phyloP scores from a whole-genome alignment of 345 rosid genomes.

The Orychophragmus violaceus region DNA sequence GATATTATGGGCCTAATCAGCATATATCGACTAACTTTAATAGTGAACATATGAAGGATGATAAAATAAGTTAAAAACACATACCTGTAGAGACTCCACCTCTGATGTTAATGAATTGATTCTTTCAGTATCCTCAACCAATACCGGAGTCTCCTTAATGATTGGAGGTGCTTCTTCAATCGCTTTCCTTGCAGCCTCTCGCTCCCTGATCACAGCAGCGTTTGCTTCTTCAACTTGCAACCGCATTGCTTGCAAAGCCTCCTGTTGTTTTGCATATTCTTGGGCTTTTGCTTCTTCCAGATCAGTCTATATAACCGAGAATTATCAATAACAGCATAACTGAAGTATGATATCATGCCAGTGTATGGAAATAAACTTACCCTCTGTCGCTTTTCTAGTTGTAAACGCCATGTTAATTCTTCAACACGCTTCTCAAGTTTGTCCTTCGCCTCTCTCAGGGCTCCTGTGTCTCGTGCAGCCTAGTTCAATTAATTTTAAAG shows the following conservation, averaged over 20 bases:
- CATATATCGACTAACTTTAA: background rate
- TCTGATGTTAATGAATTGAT: constrained; percentile 61
- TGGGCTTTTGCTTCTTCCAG: constrained; percentile 93
- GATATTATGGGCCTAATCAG: background rate
- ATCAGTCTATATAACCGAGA: constrained; percentile 52
- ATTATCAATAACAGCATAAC: background rate
- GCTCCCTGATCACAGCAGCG: constrained; percentile 63
- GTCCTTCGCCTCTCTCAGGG: constrained; percentile 96
- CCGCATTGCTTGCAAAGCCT: constrained; percentile 68
- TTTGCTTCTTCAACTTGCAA: constrained; percentile 88
- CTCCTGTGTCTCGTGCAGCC: constrained; percentile 95
- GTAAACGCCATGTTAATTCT: constrained; percentile 95
- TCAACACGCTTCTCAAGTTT: constrained; percentile 97
- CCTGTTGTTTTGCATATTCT: constrained; percentile 81
- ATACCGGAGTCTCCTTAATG: constrained; percentile 91
- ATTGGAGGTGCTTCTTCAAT: constrained; percentile 97
- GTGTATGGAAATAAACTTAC: constrained; percentile 39
- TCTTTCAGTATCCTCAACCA: constrained; percentile 88
- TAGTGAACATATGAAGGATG: background rate
- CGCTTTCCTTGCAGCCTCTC: constrained; percentile 87
- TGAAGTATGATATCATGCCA: background rate
- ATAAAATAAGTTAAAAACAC: background rate
- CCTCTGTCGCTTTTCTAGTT: constrained; percentile 91
- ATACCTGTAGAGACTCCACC: constrained; percentile 80
- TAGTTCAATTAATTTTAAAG: constrained; percentile 31